A percentile compares a stretch with the other conserved stretches of the same genome.
These are phyloP conservation scores for Metschnikowia chrysomelidarum DNA, from an alignment of 805 yeast species.

Conservation along the genomic window DNA sequence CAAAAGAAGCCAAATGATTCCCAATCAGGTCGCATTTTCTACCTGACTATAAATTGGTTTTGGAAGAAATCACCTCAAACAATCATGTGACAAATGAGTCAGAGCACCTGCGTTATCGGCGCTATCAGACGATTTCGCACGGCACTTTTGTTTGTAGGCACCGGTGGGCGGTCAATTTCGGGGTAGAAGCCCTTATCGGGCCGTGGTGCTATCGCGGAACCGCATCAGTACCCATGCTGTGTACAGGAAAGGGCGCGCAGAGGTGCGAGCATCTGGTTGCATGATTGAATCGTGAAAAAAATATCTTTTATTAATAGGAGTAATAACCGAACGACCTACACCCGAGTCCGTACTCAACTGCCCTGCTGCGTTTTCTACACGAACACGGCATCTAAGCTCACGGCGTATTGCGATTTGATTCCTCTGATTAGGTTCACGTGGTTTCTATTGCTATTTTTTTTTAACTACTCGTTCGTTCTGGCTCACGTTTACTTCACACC, in stretches of 20 bases:
- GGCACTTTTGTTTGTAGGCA: neutral
- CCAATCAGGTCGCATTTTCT: too few species aligned
- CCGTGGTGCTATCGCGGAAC: conserved; percentile 7
- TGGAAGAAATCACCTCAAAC: too few species aligned
- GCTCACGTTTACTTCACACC: conserved; percentile 3
- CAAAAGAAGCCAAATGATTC: too few species aligned
- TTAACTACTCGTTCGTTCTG: conserved; percentile 8
- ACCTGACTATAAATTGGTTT: too few species aligned
- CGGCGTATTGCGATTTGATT: conserved; percentile 6
- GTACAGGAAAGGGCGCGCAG: conserved; percentile 10
- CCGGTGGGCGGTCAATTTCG: too few species aligned
- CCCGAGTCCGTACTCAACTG: conserved; percentile 8
- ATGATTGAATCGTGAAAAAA: conserved; percentile 14
- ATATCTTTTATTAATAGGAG: conserved; percentile 6
- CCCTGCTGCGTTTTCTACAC: conserved; percentile 5
- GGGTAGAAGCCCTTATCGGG: conserved; percentile 16
- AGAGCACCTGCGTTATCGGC: too few species aligned
- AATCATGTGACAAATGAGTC: too few species aligned
- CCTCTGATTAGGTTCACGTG: conserved; percentile 23
- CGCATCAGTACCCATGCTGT: neutral
- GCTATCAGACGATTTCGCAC: neutral
- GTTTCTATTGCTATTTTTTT: conserved; percentile 13
- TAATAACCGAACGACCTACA: neutral
- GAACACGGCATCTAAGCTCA: conserved; percentile 7
- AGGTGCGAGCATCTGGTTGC: conserved; percentile 10